Evolutionary conservation across 495 filamentous ascomycete species (phyloP).

Genomic region (Hypomontagnella monticulosa): DNA sequence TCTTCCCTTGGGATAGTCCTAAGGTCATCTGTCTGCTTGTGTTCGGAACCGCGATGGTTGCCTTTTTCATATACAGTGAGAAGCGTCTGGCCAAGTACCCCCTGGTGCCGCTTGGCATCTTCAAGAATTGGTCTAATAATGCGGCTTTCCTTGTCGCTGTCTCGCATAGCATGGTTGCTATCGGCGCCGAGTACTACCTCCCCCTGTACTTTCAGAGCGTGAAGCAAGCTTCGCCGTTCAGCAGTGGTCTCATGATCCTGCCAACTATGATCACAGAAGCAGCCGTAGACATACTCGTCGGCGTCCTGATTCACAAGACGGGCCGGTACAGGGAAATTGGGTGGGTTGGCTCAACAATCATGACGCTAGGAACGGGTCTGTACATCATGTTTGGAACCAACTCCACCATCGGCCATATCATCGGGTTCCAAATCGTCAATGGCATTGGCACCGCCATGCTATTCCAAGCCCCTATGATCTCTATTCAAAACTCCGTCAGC

Average conservation of each 20-base stretch:
- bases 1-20: constrained; percentile 72
- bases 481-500: constrained; percentile 68
- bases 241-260: constrained; percentile 76
- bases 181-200: constrained; percentile 70
- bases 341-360: constrained; percentile 58
- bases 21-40: constrained; percentile 76
- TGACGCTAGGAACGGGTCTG: constrained; percentile 67
- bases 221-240: constrained; percentile 72
- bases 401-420: constrained; percentile 59
- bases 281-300: constrained; percentile 57
- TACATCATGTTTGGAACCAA: constrained; percentile 59
- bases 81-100: constrained; percentile 73
- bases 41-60: constrained; percentile 67
- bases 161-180: constrained; percentile 59
- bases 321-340: constrained; percentile 68
- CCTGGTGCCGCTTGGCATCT: constrained; percentile 72
- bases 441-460: constrained; percentile 65
- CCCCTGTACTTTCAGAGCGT: constrained; percentile 78
- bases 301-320: constrained; percentile 66
- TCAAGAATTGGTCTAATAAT: constrained; percentile 67
- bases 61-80: constrained; percentile 69
- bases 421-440: constrained; percentile 60
- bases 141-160: constrained; percentile 62
- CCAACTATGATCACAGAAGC: constrained; percentile 67
- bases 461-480: constrained; percentile 73